Conservation (phyloP, 495 filamentous ascomycete genomes). For the Penicillium coffeae region DNA sequence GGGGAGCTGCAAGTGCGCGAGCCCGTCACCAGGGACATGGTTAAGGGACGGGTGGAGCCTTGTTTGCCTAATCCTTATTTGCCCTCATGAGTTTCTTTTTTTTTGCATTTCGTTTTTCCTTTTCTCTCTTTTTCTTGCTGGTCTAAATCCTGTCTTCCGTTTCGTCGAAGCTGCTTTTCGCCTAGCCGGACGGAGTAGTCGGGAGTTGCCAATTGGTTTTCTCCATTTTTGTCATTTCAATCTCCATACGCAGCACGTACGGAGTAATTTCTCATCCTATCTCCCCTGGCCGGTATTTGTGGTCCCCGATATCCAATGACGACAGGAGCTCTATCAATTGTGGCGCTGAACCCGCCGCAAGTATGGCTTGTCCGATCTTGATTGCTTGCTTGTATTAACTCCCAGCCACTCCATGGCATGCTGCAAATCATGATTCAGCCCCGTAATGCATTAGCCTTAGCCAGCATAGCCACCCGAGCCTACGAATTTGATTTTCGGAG, state of each 20-base stretch:
- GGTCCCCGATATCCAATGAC: background rate
- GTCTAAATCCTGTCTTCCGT: background rate
- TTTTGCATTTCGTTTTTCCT: no score
- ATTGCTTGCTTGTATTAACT: no score
- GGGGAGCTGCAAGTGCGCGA: slow-evolving; percentile 25
- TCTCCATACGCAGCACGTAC: no score
- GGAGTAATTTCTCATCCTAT: no score
- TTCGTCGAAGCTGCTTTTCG: background rate
- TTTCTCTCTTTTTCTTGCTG: background rate
- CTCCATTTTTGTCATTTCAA: no score
- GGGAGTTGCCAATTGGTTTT: background rate
- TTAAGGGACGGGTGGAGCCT: slow-evolving; percentile 26
- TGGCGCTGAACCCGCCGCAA: background rate
- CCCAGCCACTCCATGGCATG: background rate
- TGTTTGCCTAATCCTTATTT: slow-evolving; percentile 3
- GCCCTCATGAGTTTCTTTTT: background rate
- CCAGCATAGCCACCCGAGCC: no score
- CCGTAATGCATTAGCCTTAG: no score
- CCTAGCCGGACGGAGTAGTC: background rate
- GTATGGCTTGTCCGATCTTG: no score
- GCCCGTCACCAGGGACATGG: slow-evolving; percentile 28
- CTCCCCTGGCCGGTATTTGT: no score
- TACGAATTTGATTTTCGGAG: no score
- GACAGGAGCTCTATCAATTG: background rate
- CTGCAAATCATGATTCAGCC: no score